Conservation (phyloP, 2,329 filamentous ascomycete genomes). For the Calonectria pauciramosa region DNA sequence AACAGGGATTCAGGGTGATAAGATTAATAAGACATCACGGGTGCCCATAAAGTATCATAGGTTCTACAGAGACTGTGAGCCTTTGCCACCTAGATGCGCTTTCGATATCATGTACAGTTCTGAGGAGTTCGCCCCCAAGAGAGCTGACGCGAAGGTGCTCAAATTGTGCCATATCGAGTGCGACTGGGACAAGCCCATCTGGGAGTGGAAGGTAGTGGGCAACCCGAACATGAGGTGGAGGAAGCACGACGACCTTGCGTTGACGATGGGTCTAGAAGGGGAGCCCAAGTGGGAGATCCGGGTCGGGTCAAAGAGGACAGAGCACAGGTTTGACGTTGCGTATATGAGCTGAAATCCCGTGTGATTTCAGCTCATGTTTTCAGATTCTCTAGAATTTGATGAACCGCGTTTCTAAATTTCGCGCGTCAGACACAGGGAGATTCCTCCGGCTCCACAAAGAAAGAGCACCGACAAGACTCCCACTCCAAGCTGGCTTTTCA, state of each 20-base stretch:
- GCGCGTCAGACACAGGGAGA: no score
- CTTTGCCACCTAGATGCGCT: neutral
- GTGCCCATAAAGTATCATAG: neutral
- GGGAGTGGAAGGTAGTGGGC: conserved; percentile 10
- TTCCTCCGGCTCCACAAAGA: no score
- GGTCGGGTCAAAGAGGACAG: conserved; percentile 8
- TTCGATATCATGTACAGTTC: conserved; percentile 11
- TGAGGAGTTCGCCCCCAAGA: conserved; percentile 3
- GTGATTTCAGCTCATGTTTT: no score
- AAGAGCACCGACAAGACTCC: no score
- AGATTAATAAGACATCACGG: neutral
- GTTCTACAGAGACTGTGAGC: neutral
- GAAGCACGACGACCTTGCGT: conserved; percentile 1
- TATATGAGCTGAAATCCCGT: neutral
- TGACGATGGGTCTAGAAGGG: conserved; percentile 14
- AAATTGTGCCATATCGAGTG: conserved; percentile 17
- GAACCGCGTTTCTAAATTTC: no score
- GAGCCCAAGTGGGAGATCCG: conserved; percentile 20
- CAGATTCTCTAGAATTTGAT: no score
- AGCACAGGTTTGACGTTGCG: neutral
- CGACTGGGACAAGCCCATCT: conserved; percentile 21
- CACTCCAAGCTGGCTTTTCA: no score
- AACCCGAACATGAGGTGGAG: conserved; percentile 7
- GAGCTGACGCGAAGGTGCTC: neutral
- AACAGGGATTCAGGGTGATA: neutral